Percentiles rank a stretch among this genome's conserved stretches.
Conservation (phyloP, 345 rosid species). For the Boechera stricta region DNA sequence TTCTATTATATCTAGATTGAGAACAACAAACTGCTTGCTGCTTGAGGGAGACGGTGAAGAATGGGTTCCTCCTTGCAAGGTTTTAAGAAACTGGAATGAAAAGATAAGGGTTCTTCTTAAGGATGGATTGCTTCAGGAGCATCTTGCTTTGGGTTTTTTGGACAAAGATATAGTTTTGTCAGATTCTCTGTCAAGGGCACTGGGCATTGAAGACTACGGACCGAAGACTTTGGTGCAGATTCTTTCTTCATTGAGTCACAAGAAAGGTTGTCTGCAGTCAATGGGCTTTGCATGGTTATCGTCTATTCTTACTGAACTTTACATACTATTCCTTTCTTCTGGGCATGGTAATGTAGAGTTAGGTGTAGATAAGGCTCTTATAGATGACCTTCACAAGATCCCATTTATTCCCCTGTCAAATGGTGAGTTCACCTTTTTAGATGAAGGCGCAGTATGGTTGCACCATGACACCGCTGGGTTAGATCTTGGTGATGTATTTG, state of each 20-base stretch:
- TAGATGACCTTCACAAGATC: conserved; percentile 57
- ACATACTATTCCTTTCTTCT: conserved; percentile 56
- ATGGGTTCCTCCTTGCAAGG: conserved; percentile 94
- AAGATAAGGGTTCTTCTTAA: conserved; percentile 63
- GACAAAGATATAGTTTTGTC: conserved; percentile 70
- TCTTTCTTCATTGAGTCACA: conserved; percentile 58
- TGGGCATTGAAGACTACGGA: conserved; percentile 81
- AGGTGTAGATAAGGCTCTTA: conserved; percentile 49
- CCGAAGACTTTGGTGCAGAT: conserved; percentile 73
- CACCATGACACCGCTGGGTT: conserved; percentile 61
- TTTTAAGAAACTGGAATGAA: conserved; percentile 84
- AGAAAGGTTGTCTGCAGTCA: conserved; percentile 58
- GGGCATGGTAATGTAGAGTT: conserved; percentile 47
- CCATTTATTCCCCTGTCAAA: conserved; percentile 86
- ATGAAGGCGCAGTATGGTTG: conserved; percentile 82
- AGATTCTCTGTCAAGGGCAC: conserved; percentile 79
- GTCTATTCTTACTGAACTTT: conserved; percentile 68
- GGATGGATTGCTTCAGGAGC: conserved; percentile 66
- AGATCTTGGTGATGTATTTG: conserved; percentile 59
- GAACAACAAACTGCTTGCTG: conserved; percentile 73
- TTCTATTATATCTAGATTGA: conserved; percentile 62
- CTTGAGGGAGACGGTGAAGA: conserved; percentile 71
- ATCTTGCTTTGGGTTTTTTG: conserved; percentile 85
- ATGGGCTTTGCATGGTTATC: conserved; percentile 81
- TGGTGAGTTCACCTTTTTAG: conserved; percentile 71